Percentiles rank a stretch among this genome's conserved stretches.
Conservation (phyloP, 352 stramenopile genomes). For the Phytophthora hybrid region DNA sequence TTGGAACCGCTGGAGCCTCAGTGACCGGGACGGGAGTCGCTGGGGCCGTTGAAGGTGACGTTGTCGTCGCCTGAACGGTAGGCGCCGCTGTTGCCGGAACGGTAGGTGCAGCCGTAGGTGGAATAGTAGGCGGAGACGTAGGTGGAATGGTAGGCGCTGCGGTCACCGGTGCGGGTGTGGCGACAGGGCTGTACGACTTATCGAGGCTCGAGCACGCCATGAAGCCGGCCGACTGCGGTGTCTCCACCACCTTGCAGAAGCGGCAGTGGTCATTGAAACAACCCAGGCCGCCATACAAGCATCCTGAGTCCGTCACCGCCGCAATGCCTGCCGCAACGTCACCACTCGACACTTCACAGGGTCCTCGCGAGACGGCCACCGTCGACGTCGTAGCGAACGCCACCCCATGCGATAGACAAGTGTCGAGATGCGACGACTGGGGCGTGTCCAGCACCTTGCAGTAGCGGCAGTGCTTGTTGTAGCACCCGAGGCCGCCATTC, state of each 20-base stretch:
- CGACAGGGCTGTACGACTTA: constrained; percentile 17
- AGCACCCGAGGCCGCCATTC: constrained; percentile 50
- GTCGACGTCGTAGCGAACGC: constrained; percentile 23
- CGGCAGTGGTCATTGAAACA: constrained; percentile 50
- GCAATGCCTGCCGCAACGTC: constrained; percentile 39
- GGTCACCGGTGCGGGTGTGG: neutral
- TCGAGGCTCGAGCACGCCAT: constrained; percentile 28
- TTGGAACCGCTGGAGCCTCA: neutral
- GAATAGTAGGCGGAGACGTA: neutral
- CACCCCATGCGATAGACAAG: constrained; percentile 32
- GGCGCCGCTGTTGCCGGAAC: neutral
- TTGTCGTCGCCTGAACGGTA: neutral
- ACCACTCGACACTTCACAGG: constrained; percentile 28
- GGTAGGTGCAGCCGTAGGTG: neutral
- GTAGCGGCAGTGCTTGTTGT: constrained; percentile 42
- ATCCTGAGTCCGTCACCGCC: constrained; percentile 36
- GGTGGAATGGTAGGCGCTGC: neutral
- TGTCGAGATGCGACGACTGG: constrained; percentile 42
- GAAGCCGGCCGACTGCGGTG: constrained; percentile 37
- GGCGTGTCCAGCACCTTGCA: constrained; percentile 48
- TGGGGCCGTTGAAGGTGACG: neutral
- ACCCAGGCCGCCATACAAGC: constrained; percentile 41
- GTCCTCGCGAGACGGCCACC: constrained; percentile 3
- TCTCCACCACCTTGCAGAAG: constrained; percentile 46
- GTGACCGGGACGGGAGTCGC: neutral